phyloP scores from a whole-genome alignment of 345 rosid species.

The Arabidopsis arenosa region DNA sequence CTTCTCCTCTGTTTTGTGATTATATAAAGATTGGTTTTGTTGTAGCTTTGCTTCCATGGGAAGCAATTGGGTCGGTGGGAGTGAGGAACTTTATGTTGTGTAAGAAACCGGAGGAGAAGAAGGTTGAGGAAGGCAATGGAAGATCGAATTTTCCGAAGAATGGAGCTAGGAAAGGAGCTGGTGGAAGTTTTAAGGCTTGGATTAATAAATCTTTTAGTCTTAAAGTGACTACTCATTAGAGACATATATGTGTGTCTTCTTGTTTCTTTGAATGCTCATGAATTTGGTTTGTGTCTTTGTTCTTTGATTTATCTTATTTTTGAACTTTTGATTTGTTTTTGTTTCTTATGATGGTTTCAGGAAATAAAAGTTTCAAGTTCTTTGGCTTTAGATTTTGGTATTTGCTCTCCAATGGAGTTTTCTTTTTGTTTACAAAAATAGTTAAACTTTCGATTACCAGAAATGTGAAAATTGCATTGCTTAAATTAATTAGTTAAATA shows the following conservation, averaged over 20 bases:
- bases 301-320: conserved; percentile 9
- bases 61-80: conserved; percentile 64
- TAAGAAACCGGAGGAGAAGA: conserved; percentile 63
- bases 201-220: conserved; percentile 65
- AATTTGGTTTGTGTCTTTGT: conserved; percentile 25
- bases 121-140: conserved; percentile 49
- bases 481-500: not conserved
- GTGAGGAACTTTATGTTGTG: conserved; percentile 77
- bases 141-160: conserved; percentile 39
- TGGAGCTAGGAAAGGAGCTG: conserved; percentile 51
- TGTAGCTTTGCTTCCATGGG: conserved; percentile 66
- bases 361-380: conserved; percentile 27
- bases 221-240: conserved; percentile 54
- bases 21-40: not conserved
- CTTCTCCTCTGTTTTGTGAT: not conserved
- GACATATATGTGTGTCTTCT: too few relatives aligned
- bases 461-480: conserved; percentile 48
- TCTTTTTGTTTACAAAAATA: not conserved
- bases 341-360: conserved; percentile 1
- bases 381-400: not conserved
- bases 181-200: conserved; percentile 76
- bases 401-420: too few relatives aligned
- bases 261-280: not conserved
- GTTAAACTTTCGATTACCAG: not conserved
- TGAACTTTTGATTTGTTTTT: conserved; percentile 15